Percentiles rank a stretch among this genome's conserved stretches.
Evolutionary conservation across 768 basidiomycete species (phyloP).

Genomic region (Leccinum sublutescens): DNA sequence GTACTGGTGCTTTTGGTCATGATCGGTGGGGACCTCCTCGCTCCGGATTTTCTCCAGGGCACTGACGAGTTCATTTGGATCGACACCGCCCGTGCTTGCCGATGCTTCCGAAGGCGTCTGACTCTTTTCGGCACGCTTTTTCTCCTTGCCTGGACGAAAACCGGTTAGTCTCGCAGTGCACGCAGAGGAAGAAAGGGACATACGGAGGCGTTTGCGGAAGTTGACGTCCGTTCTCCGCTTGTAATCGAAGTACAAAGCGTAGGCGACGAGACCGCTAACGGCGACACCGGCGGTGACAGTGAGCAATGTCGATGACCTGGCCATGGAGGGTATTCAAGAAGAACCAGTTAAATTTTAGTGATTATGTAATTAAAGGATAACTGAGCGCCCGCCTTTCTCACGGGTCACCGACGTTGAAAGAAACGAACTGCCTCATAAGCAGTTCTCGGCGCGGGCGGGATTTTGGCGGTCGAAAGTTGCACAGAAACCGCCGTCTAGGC

Average conservation of each 20-base stretch:
- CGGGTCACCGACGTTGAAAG: conserved; percentile 25
- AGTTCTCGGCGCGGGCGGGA: conserved; percentile 19
- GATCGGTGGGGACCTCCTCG: conserved; percentile 65
- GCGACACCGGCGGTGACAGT: conserved; percentile 43
- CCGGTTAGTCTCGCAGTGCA: background rate
- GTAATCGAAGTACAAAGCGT: conserved; percentile 94
- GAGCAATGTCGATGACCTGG: conserved; percentile 39
- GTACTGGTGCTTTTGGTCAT: conserved; percentile 81
- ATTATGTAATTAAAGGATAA: conserved; percentile 27
- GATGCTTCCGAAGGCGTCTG: conserved; percentile 43
- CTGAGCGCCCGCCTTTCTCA: conserved; percentile 19
- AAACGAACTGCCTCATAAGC: conserved; percentile 20
- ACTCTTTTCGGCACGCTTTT: conserved; percentile 81
- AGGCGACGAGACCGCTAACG: conserved; percentile 62
- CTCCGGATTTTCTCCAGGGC: conserved; percentile 65
- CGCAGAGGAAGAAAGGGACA: conserved; percentile 33
- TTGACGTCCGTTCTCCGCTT: conserved; percentile 81
- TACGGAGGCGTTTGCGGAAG: conserved; percentile 88
- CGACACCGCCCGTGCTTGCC: conserved; percentile 29
- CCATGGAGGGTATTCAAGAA: conserved; percentile 15
- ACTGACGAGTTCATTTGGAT: conserved; percentile 54
- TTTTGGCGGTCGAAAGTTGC: conserved; percentile 19
- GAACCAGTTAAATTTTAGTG: background rate
- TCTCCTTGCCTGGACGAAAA: conserved; percentile 73
- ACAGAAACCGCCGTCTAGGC: conserved; percentile 20